Base-by-base conservation (phyloP, 148 eudicot species). In the Fagopyrum tataricum region DNA sequence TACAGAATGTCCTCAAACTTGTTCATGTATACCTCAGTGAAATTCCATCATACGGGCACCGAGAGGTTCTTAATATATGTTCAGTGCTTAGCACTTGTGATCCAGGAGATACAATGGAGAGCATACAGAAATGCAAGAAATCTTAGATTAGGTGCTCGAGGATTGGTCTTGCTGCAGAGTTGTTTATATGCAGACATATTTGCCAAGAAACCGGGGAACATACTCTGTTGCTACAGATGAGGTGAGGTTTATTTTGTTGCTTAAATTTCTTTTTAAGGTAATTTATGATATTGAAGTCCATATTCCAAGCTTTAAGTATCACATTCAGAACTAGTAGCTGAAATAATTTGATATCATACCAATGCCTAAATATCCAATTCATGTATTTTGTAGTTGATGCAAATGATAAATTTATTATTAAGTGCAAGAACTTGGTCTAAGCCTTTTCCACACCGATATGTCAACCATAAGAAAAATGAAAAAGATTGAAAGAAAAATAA, bases 21-120 rank as follows among this genome's bases (percentile, higher is more conserved):
- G 90, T 87, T 71, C 88, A 91, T 49, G 88, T 82, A 40, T 83
- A 79, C 67, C 82, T 91, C 39, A 85, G 80, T 83, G 93, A 88
- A 81, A 84, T 89, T 59, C 97, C 98, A 21, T 86, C 97, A 43
- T 94, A 94, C 74, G 98, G 98, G 77, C 97, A 94, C 74, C 93
- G 98, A 42, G 97, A 94, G 84, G 97, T 81, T 58, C 85, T 94
- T 31, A 82, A 91, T 64, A 53, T 91, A 74, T 94, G 86, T 82
- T 91, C 98, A 18, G 93, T 91, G 58, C 90, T 94, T 44, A 86
- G 90, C 81, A 89, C 98, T 44, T 94, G 98, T 83, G 98, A 94
- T 82, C 98, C 98, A 0, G 98, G 97, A 26, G 97, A 94, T 81
- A 80, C 91, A 48, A 84, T 91, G 91, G 97, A 91, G 74, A 85